phyloP scores from a whole-genome alignment of 768 basidiomycete species.

The Tylopilus cervinicoccineus region DNA sequence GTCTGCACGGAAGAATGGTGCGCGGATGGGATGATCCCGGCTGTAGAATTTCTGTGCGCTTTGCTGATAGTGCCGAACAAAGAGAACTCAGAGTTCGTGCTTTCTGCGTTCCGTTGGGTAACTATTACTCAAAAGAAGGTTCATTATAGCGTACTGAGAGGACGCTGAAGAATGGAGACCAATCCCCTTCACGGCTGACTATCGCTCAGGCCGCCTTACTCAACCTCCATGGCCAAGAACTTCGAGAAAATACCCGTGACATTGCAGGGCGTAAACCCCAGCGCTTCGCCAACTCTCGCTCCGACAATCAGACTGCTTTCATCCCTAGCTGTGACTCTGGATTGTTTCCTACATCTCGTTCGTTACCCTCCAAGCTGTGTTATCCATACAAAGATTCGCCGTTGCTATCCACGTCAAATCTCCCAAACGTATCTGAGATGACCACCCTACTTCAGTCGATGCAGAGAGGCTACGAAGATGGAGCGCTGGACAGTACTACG shows the following conservation, averaged over 20 bases:
- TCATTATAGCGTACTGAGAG: conserved; percentile 57
- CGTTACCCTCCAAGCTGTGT: conserved; percentile 21
- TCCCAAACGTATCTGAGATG: conserved; percentile 37
- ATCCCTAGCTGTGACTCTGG: background rate
- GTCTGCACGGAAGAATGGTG: conserved; percentile 76
- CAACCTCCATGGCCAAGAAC: conserved; percentile 68
- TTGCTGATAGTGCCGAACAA: conserved; percentile 76
- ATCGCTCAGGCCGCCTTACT: conserved; percentile 77
- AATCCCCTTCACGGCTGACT: conserved; percentile 60
- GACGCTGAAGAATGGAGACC: conserved; percentile 53
- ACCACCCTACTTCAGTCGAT: conserved; percentile 36
- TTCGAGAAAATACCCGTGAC: conserved; percentile 20
- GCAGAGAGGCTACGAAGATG: conserved; percentile 19
- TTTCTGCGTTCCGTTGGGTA: background rate
- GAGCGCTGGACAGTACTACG: conserved; percentile 10
- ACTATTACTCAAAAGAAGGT: conserved; percentile 1
- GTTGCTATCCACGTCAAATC: conserved; percentile 10
- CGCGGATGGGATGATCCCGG: conserved; percentile 76
- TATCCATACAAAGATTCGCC: conserved; percentile 17
- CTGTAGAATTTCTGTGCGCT: conserved; percentile 73
- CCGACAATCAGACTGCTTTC: conserved; percentile 4
- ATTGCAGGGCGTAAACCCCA: conserved; percentile 7
- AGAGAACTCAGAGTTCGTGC: conserved; percentile 65
- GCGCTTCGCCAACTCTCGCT: conserved; percentile 1
- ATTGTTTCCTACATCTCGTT: conserved; percentile 14